Percentiles rank a stretch among this genome's conserved stretches.
phyloP scores from a whole-genome alignment of 2,329 filamentous ascomycete genomes.

The Cordyceps cateniannulata region DNA sequence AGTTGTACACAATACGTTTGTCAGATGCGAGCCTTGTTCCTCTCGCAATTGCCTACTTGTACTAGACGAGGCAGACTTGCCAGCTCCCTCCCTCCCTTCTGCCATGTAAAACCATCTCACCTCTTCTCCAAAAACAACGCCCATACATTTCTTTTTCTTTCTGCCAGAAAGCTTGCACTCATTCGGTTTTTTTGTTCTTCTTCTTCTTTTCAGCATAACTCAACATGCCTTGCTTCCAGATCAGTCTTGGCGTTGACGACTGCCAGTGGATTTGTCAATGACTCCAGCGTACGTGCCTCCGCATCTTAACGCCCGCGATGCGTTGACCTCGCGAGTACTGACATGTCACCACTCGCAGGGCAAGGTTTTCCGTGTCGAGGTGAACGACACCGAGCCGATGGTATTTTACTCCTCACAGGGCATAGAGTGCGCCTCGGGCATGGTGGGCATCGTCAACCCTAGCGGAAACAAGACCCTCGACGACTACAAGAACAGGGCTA shows the following conservation, averaged over 20 bases:
- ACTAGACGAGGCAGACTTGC: not conserved
- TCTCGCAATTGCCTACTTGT: not conserved
- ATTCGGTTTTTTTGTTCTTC: not conserved
- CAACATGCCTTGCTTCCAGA: too few relatives aligned
- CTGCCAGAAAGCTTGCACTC: too few relatives aligned
- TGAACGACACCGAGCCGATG: conserved; percentile 27
- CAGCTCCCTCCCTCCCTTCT: not conserved
- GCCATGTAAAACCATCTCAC: not conserved
- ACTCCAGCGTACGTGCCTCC: conserved; percentile 21
- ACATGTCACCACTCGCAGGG: conserved; percentile 17
- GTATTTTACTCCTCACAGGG: conserved; percentile 34
- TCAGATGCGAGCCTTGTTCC: not conserved
- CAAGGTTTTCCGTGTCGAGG: conserved; percentile 28
- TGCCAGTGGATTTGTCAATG: conserved; percentile 28
- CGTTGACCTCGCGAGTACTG: not conserved
- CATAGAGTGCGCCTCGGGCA: conserved; percentile 30
- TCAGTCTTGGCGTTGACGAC: conserved; percentile 29
- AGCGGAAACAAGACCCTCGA: conserved; percentile 23
- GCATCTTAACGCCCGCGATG: too few relatives aligned
- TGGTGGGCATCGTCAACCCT: conserved; percentile 35
- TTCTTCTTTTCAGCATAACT: too few relatives aligned
- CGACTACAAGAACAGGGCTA: conserved; percentile 26
- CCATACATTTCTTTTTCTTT: too few relatives aligned
- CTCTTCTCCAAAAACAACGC: too few relatives aligned
- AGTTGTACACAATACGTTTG: too few relatives aligned